These are phyloP conservation scores for Irpex lacteus DNA, from an alignment of 1,284 basidiomycete genomes.

Conservation along the genomic window DNA sequence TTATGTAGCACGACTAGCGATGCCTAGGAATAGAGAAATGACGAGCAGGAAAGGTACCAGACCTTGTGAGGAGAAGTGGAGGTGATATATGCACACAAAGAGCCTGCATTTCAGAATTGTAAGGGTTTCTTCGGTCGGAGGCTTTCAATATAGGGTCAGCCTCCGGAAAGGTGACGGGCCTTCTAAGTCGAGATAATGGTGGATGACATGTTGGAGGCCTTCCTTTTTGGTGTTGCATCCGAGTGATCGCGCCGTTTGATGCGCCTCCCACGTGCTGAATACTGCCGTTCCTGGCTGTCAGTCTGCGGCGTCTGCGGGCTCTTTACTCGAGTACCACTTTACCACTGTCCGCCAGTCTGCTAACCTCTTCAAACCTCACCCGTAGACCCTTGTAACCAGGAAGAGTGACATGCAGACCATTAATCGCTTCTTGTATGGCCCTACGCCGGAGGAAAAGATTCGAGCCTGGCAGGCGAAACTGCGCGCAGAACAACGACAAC, in stretches of 20 bases:
- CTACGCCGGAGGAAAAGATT: constrained; percentile 90
- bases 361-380: neutral
- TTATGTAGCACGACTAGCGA: neutral
- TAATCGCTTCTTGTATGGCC: constrained; percentile 91
- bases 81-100: neutral
- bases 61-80: neutral
- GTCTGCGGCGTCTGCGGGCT: no score
- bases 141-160: neutral
- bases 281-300: no score
- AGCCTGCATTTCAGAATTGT: neutral
- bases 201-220: neutral
- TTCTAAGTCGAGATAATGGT: neutral
- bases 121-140: neutral
- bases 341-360: no score
- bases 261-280: constrained; percentile 9
- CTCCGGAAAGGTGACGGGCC: neutral
- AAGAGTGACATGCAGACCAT: constrained; percentile 70
- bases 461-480: constrained; percentile 86
- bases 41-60: constrained; percentile 4
- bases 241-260: constrained; percentile 8
- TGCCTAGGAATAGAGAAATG: neutral
- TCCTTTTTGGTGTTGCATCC: neutral
- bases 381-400: neutral
- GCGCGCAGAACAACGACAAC: constrained; percentile 71
- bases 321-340: no score